A percentile compares a stretch with the other conserved stretches of the same genome.
phyloP scores from a whole-genome alignment of 192 early-diverging fungal genomes.

The Ambispora gerdemannii region DNA sequence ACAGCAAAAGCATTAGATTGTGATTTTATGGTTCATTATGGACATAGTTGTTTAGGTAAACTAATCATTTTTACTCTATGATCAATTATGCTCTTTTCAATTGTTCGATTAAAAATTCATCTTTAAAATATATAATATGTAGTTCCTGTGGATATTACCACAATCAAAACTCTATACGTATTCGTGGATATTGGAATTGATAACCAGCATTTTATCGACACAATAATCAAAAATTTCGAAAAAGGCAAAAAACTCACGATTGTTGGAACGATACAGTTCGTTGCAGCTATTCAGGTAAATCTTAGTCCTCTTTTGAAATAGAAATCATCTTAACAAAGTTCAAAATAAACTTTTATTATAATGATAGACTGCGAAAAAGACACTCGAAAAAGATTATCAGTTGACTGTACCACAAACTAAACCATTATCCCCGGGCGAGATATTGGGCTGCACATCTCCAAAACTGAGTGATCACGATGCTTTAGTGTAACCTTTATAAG shows the following conservation, averaged over 20 bases:
- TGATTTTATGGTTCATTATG: conserved; percentile 98
- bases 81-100: not conserved
- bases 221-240: conserved; percentile 84
- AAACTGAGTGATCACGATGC: conserved; percentile 70
- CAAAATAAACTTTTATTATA: conserved; percentile 7
- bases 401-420: conserved; percentile 87
- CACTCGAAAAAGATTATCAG: conserved; percentile 61
- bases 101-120: not conserved
- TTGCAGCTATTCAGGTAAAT: conserved; percentile 74
- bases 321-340: not conserved
- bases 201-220: conserved; percentile 86
- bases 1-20: conserved; percentile 88
- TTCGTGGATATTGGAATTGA: conserved; percentile 99
- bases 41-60: conserved; percentile 88
- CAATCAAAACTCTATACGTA: conserved; percentile 93
- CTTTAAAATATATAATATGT: not conserved
- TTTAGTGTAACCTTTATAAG: conserved; percentile 55
- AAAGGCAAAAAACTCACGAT: conserved; percentile 69
- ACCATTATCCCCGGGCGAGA: conserved; percentile 92
- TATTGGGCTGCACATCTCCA: conserved; percentile 95
- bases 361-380: conserved; percentile 53
- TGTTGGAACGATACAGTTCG: conserved; percentile 95
- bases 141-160: conserved; percentile 93
- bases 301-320: conserved; percentile 25
- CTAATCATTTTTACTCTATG: conserved; percentile 1